These are phyloP conservation scores for Cyberlindnera amylophila DNA, from an alignment of 805 yeast genomes.

Conservation along the genomic window DNA sequence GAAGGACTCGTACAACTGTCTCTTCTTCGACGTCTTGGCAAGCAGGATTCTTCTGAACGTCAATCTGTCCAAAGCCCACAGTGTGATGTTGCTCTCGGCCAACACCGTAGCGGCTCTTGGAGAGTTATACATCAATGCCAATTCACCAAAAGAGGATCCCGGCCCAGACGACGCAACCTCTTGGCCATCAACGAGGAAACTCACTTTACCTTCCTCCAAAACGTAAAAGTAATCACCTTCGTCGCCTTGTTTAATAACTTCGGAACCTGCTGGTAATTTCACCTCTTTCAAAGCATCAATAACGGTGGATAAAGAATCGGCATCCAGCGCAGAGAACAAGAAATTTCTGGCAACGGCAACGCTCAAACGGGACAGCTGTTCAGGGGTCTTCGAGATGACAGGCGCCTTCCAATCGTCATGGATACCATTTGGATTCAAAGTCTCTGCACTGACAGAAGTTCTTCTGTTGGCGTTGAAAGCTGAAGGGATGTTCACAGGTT, in stretches of 20 bases:
- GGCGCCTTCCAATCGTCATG: constrained; percentile 70
- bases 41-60: constrained; percentile 89
- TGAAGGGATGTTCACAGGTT: constrained; percentile 41
- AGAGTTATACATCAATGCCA: constrained; percentile 95
- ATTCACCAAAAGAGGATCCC: constrained; percentile 93
- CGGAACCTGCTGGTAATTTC: constrained; percentile 50
- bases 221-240: constrained; percentile 92
- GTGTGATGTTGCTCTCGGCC: constrained; percentile 64
- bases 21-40: constrained; percentile 86
- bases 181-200: constrained; percentile 61
- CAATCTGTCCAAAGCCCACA: constrained; percentile 92
- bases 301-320: constrained; percentile 70
- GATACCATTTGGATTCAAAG: constrained; percentile 70
- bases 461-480: constrained; percentile 78
- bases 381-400: constrained; percentile 53
- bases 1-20: constrained; percentile 86
- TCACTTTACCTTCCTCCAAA: constrained; percentile 80
- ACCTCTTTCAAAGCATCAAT: constrained; percentile 82
- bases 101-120: constrained; percentile 95
- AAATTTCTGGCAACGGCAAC: constrained; percentile 76
- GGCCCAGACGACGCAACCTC: constrained; percentile 74
- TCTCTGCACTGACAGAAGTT: constrained; percentile 88
- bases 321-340: constrained; percentile 78
- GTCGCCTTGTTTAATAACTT: constrained; percentile 85
- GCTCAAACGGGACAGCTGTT: constrained; percentile 66